phyloP scores from a whole-genome alignment of 1,284 basidiomycete species.

The Sporisorium exsertum region DNA sequence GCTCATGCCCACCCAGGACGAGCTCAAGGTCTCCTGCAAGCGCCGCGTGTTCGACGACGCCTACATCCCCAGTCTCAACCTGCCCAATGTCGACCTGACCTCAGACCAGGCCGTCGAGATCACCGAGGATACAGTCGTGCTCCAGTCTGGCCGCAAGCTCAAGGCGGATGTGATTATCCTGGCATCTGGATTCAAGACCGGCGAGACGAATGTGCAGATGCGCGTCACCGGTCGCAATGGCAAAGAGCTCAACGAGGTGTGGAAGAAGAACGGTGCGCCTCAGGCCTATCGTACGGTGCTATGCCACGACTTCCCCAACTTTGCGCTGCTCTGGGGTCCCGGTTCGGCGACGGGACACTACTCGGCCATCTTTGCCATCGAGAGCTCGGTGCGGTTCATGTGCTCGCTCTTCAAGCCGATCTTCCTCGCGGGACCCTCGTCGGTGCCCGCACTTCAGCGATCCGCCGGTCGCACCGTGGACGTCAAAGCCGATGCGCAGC shows the following conservation, averaged over 20 bases:
- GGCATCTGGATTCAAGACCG: constrained; percentile 46
- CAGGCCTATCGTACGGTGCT: constrained; percentile 50
- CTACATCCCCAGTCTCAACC: constrained; percentile 44
- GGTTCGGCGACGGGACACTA: constrained; percentile 54
- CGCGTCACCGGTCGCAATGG: constrained; percentile 38
- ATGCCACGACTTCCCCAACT: constrained; percentile 54
- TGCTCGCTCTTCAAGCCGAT: constrained; percentile 23
- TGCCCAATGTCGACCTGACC: constrained; percentile 42
- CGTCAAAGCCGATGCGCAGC: constrained; percentile 28
- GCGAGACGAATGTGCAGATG: constrained; percentile 37
- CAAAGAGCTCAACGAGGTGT: constrained; percentile 35
- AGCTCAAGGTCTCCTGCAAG: constrained; percentile 53
- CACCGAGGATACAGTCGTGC: constrained; percentile 29
- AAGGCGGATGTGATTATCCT: constrained; percentile 49
- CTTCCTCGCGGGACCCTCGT: constrained; percentile 13
- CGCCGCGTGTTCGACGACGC: constrained; percentile 52
- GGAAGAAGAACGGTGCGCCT: constrained; percentile 34
- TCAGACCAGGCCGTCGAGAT: constrained; percentile 31
- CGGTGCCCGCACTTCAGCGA: constrained; percentile 1
- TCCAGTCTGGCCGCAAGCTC: constrained; percentile 35
- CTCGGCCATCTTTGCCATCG: constrained; percentile 38
- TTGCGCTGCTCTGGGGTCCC: constrained; percentile 52
- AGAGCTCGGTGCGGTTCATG: constrained; percentile 32
- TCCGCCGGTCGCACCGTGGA: constrained; percentile 27
- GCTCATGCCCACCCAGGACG: constrained; percentile 47